Percentiles rank a stretch among this genome's conserved stretches.
These are phyloP conservation scores for Porodaedalea pini DNA, from an alignment of 1,284 basidiomycete genomes.

Conservation along the genomic window DNA sequence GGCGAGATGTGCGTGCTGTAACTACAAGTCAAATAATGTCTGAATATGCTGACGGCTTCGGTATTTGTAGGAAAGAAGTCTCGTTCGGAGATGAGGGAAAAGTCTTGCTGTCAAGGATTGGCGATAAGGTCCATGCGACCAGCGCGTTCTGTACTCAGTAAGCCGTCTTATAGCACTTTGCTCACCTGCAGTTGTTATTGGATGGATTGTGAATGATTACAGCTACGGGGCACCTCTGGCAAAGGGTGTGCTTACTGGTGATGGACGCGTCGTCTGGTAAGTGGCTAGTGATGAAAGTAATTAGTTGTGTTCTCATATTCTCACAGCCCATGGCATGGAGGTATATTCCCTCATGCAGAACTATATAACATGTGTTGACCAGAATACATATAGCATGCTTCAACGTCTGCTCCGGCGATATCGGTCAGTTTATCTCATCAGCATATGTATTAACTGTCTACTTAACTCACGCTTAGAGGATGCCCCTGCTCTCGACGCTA, in stretches of 20 bases:
- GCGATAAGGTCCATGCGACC: conserved; percentile 74
- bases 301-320: background rate
- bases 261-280: conserved; percentile 78
- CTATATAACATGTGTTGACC: background rate
- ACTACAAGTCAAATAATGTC: background rate
- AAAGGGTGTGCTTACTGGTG: conserved; percentile 78
- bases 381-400: conserved; percentile 70
- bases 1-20: conserved; percentile 62
- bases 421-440: conserved; percentile 44
- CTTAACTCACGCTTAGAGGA: conserved; percentile 57
- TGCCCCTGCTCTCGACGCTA: conserved; percentile 81
- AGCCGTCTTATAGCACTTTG: conserved; percentile 6
- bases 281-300: conserved; percentile 24
- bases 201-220: background rate
- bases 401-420: conserved; percentile 77
- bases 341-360: conserved; percentile 34
- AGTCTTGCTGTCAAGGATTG: conserved; percentile 76
- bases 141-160: conserved; percentile 89
- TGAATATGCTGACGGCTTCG: conserved; percentile 5
- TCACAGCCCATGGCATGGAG: conserved; percentile 84
- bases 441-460: background rate
- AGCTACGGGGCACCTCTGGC: conserved; percentile 65
- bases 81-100: conserved; percentile 70
- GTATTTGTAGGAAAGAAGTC: conserved; percentile 68
- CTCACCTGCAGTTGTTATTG: background rate